phyloP scores from a whole-genome alignment of 345 rosid species.

The Combretum micranthum region DNA sequence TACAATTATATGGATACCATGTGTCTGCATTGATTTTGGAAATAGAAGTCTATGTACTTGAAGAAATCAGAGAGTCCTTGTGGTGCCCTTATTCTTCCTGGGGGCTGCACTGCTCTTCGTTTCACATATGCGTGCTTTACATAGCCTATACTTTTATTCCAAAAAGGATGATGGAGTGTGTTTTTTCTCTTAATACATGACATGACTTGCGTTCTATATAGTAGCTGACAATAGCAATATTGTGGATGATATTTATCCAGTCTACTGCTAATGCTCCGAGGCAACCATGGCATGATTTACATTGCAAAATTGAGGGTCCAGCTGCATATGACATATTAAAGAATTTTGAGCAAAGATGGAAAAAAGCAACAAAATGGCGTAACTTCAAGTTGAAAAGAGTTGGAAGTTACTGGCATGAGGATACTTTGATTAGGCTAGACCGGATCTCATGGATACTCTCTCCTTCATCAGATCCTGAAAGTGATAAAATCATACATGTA shows the following conservation, averaged over 20 bases:
- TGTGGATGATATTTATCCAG: constrained; percentile 15
- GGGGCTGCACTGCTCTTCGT: no score
- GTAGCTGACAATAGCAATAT: no score
- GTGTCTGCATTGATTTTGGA: no score
- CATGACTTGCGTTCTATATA: no score
- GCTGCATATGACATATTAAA: constrained; percentile 61
- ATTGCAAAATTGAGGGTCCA: constrained; percentile 69
- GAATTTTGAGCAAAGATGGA: constrained; percentile 71
- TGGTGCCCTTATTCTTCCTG: no score
- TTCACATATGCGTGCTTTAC: no score
- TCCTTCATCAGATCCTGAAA: constrained; percentile 38
- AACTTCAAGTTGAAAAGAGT: constrained; percentile 48
- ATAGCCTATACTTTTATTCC: no score
- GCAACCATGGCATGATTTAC: constrained; percentile 80
- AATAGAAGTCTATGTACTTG: no score
- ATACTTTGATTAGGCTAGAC: constrained; percentile 48
- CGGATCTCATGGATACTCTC: constrained; percentile 48
- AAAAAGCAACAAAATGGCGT: constrained; percentile 43
- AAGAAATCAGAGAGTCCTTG: no score
- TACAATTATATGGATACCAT: no score
- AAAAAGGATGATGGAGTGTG: no score
- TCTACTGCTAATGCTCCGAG: constrained; percentile 42
- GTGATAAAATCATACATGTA: constrained; percentile 27
- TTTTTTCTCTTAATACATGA: no score
- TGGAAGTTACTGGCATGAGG: constrained; percentile 33